Base-by-base conservation (phyloP, 140 eudicot species). In the Cichorium intybus region DNA sequence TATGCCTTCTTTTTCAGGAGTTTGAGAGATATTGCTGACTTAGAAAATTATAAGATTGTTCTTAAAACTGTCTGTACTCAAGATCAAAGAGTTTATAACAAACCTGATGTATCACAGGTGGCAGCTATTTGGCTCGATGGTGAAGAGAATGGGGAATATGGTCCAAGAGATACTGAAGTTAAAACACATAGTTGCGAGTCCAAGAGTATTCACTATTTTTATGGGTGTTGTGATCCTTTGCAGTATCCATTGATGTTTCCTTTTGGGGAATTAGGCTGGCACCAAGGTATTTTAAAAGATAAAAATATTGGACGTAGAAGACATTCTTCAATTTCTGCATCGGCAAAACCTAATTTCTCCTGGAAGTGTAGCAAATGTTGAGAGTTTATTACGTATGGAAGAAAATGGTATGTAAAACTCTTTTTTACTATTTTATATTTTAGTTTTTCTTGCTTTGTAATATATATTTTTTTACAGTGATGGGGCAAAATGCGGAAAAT, bases 221-320 rank as follows among this genome's bases (percentile, higher is more conserved):
- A 51, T 51, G 41, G 39, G 4, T 55, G 41, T n/a, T 55, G 27
- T 23, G 57, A 51, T 12, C 57, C 57, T 5, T 31, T 31, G 35
- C 35, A n/a, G n/a, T n/a, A 65, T 34, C 58, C 69, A 1, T 31
- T 47, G 10, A 47, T 63, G 27, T 63, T 63, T 29, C 47, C 58
- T 3, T 27, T 45, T 43, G 69, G 58, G 26, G 69, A 47, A 5
- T 37, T 46, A 0, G 57, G 69, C 1, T 64, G 69, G 46, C 69
- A 64, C 5, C 69, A 47, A 8, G 4, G 43, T 14, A 26, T 26
- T 26, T 1, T 26, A 51, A 26, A 2, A 52, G 10, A 35, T 5
- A 43, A 15, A 43, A 23, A 10, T 22, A 1, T 26, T 4, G 29
- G 4, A 1, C 4, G 4, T 26, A 26, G 29, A 1, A 4, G 29